Conservation (phyloP, 345 rosid genomes). For the Ailanthus altissimus region DNA sequence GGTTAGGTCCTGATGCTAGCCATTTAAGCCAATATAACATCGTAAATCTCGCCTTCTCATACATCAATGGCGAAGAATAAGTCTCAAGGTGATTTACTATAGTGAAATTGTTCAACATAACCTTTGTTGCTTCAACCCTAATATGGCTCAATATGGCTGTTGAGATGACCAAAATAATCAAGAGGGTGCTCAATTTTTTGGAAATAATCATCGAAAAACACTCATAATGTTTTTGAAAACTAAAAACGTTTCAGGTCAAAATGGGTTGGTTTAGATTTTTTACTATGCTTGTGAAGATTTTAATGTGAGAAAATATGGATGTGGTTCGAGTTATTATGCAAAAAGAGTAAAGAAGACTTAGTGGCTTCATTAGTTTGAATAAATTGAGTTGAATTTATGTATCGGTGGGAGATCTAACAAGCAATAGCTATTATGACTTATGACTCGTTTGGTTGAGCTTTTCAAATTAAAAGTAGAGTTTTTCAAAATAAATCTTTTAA, state of each 20-base stretch:
- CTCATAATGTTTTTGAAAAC: background rate
- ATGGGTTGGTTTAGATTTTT: too few relatives aligned
- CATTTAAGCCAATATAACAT: conserved; percentile 38
- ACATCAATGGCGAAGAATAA: conserved; percentile 23
- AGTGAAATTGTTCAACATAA: conserved; percentile 36
- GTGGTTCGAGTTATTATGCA: conserved; percentile 11
- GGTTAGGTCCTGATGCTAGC: conserved; percentile 44
- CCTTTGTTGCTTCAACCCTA: conserved; percentile 40
- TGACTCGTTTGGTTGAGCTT: too few relatives aligned
- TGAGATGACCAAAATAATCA: conserved; percentile 31
- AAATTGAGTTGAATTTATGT: background rate
- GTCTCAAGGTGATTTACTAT: conserved; percentile 29
- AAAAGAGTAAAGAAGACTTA: background rate
- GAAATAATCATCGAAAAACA: conserved; percentile 18
- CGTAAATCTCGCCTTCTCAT: conserved; percentile 28
- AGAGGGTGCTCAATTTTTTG: conserved; percentile 18
- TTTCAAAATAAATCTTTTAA: too few relatives aligned
- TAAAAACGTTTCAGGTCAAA: background rate
- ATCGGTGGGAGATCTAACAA: background rate
- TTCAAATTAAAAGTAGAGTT: too few relatives aligned
- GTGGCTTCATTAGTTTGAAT: background rate
- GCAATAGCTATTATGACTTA: background rate
- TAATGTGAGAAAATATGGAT: background rate
- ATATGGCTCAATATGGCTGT: conserved; percentile 26
- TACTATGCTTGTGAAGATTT: background rate